Evolutionary conservation across 2,329 filamentous ascomycete species (phyloP), one percentile per base, ranked within the genome.

Genomic region (Coniochaeta prunicola): DNA sequence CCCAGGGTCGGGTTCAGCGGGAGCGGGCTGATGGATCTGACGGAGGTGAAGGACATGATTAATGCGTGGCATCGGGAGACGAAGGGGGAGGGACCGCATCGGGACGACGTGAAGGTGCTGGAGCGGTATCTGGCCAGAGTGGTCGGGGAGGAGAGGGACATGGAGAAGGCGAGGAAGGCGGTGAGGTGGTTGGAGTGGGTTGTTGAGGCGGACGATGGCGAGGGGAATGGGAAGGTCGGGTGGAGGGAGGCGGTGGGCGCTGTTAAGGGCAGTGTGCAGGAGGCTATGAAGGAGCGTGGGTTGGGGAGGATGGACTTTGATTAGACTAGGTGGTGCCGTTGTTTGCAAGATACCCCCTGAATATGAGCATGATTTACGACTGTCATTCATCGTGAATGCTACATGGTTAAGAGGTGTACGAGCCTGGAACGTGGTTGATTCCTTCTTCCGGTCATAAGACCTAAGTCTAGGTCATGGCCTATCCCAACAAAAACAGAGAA

Each of bases 101-200:
- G 74, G 0, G 85, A 89, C 59, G 94, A 99, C 71, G 87, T 93
- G 0, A 80, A 80, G 42, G 86, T 92, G 38, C 77, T 97, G 61
- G 83, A 81, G 58, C 82, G 78, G 66, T 97, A 96, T 71, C 71
- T 97, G 31, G 77, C 70, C 5, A 81, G 81, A 28, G 90, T 97
- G 0, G 80, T 96, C 0, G 61, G 75, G 1, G 87, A 93, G 59
- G 94, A 97, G 71, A 78, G 81, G 59, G 87, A 97, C 69, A 79
- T 97, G 67, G 94, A 90, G 64, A 89, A 92, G 62, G 93, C 91
- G 67, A 91, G 96, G 71, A 94, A 94, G 12, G 89, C 93, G 0
- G 89, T 96, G 0, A 90, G 84, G 6, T 97, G 82, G 56, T 90
- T 88, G 55, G 76, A 77, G 45, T 77, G 82, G 67, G 63, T 86